Base-by-base conservation (phyloP, 2,329 filamentous ascomycete genomes). In the Sporothrix luriei region DNA sequence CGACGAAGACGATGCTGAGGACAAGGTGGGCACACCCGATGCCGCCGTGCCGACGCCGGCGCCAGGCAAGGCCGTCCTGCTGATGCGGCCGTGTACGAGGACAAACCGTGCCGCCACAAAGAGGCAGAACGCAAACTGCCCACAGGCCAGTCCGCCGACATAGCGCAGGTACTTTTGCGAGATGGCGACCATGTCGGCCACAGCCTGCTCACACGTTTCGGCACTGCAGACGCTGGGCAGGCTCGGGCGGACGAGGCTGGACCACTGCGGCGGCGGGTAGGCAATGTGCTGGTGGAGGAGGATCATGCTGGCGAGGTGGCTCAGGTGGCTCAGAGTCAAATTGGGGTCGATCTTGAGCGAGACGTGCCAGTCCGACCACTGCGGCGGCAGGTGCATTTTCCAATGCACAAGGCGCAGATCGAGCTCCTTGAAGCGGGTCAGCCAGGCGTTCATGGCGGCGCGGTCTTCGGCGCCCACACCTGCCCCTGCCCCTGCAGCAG, bases 251-350 rank as follows among this genome's bases (percentile, higher is more conserved):
- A 65, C 43, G 3, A 65, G 61, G 24, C 24, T 49, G 14, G 61
- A 33, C 61, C 61, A 49, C 11, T 69, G 68, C 57, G 73, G 74
- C 77, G 76, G 77, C 1, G 81, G 82, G 57, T 82, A 84, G 0
- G 82, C 83, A 55, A 85, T 83, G 7, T 77, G 76, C 52, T 85
- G 83, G 68, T 84, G 83, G 0, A 85, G 74, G 0, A 84, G 75
- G 33, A 85, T 83, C 77, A 83, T 83, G 0, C 82, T 82, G 0
- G 82, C 80, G 67, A 84, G 84, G 61, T 84, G 83, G 0, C 82
- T 84, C 14, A 83, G 77, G 46, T 85, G 82, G 0, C 82, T 82
- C 0, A 84, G 73, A 0, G 83, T 84, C n/a, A 84, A 74, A 57
- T 84, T 85, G 0, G 83, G 83, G 65, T 85, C 83, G 77, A 83